These are phyloP conservation scores for Nemophila menziesii DNA, from an alignment of 257 asterid genomes.

Conservation along the genomic window DNA sequence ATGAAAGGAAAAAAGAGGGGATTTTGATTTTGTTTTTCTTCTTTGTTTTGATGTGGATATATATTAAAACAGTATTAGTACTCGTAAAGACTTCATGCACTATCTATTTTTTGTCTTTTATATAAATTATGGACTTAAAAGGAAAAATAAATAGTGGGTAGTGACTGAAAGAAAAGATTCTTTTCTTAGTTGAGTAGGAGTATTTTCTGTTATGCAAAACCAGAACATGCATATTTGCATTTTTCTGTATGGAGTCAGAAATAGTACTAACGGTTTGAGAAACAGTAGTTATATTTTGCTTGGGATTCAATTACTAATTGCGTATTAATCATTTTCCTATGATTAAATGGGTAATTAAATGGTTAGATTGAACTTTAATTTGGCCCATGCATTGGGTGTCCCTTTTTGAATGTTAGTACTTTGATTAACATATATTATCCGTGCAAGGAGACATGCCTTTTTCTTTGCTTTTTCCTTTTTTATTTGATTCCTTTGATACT, in stretches of 20 bases:
- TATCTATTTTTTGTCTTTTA: not conserved
- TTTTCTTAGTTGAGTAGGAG: slow-evolving; percentile 37
- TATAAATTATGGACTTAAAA: not conserved
- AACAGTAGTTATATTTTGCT: not conserved
- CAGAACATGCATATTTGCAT: slow-evolving; percentile 23
- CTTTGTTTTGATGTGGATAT: not conserved
- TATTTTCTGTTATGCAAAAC: slow-evolving; percentile 23
- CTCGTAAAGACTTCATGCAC: not conserved
- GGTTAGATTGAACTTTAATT: not conserved
- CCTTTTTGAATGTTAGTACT: not conserved
- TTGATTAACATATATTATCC: not conserved
- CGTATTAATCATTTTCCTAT: not conserved
- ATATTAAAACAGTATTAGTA: too few species aligned
- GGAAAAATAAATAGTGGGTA: slow-evolving; percentile 1
- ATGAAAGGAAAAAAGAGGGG: slow-evolving; percentile 3
- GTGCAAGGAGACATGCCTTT: not conserved
- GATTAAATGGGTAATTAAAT: not conserved
- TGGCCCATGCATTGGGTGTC: not conserved
- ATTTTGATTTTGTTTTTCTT: not conserved
- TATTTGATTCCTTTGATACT: not conserved
- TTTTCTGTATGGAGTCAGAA: slow-evolving; percentile 6
- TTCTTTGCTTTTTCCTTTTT: not conserved
- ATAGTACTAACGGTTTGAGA: slow-evolving; percentile 1
- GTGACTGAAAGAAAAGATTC: slow-evolving; percentile 18
- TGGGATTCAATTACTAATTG: too few species aligned